Base-by-base conservation (phyloP, 805 yeast genomes). In the Deakozyma indianensis region DNA sequence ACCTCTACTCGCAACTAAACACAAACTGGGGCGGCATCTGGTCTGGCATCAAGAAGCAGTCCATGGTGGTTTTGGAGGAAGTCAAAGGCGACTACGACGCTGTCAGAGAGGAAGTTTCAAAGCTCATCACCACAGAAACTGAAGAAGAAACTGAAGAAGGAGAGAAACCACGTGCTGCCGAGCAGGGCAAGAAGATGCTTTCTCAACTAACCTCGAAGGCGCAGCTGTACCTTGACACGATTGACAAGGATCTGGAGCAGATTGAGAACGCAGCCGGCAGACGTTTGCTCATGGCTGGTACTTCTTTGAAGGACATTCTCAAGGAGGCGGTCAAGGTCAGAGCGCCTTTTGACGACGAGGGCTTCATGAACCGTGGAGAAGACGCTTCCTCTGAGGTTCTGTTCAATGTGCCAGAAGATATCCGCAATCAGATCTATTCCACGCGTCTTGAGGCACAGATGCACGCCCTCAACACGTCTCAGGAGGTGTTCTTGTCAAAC, bases 161-260 rank as follows among this genome's bases (percentile, higher is more conserved):
- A 5, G 38, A 7, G 38, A 32, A 32, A 32, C 11, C 18, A 14
- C 20, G 18, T n/a, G 38, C 4, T 9, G 18, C 38, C 9, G 46
- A 52, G 47, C 43, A 35, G 28, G 29, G 53, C 42, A 52, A 64
- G 25, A 51, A 55, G 23, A 55, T 56, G 60, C 53, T 67, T 38
- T 47, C 50, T n/a, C 56, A 56, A 32, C 51, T 56, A 49, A 62
- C 58, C 51, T 56, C 48, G 41, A 62, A 67, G 50, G 78, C 87
- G 4, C 85, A 82, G 52, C 70, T 69, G 41, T 75, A 73, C 44
- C 66, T 87, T 43, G 88, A 84, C 50, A 73, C 75, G 4, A 68
- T 88, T 49, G 96, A 87, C 59, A 64, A 74, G 51, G 80, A 78
- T 52, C 67, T 88, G 41, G 95, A 83, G 53, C 68, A 68, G 45